A percentile compares a stretch with the other conserved stretches of the same genome.
These are phyloP conservation scores for Stereum hirsutum DNA, from an alignment of 1,284 basidiomycete species.

Conservation along the genomic window DNA sequence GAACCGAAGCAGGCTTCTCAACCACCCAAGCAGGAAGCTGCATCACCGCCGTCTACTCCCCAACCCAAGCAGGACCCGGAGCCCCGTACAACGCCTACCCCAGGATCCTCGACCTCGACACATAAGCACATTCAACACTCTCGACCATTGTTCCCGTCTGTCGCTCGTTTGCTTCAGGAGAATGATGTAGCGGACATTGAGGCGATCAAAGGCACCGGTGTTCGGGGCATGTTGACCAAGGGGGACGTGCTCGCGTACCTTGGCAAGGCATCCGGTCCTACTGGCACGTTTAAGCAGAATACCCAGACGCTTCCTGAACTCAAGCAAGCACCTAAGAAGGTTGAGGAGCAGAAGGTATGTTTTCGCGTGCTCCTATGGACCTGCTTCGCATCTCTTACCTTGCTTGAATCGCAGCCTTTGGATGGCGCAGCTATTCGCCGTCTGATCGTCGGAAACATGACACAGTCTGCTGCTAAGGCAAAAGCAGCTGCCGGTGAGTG, in stretches of 20 bases:
- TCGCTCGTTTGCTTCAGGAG: conserved; percentile 59
- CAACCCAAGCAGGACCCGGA: conserved; percentile 15
- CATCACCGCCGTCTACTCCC: conserved; percentile 22
- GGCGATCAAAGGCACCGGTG: conserved; percentile 69
- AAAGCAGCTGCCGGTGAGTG: conserved; percentile 29
- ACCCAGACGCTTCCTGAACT: conserved; percentile 18
- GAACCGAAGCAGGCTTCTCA: conserved; percentile 33
- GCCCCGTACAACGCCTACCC: conserved; percentile 17
- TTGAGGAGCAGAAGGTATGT: conserved; percentile 20
- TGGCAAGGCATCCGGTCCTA: conserved; percentile 72
- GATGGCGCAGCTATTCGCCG: conserved; percentile 64
- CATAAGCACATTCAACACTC: conserved; percentile 38
- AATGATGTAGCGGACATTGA: conserved; percentile 45
- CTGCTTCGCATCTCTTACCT: no score
- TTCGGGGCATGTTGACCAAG: conserved; percentile 86
- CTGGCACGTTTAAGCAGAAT: conserved; percentile 57
- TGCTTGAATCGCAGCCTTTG: conserved; percentile 31
- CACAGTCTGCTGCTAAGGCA: conserved; percentile 49
- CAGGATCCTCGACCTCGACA: no score
- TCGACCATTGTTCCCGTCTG: conserved; percentile 70
- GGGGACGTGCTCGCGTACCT: conserved; percentile 80
- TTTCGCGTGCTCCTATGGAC: conserved; percentile 4
- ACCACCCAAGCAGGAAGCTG: conserved; percentile 17
- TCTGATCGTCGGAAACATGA: conserved; percentile 64
- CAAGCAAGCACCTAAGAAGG: conserved; percentile 19